Base-by-base conservation (phyloP, 805 yeast genomes). In the Metschnikowia aberdeeniae region DNA sequence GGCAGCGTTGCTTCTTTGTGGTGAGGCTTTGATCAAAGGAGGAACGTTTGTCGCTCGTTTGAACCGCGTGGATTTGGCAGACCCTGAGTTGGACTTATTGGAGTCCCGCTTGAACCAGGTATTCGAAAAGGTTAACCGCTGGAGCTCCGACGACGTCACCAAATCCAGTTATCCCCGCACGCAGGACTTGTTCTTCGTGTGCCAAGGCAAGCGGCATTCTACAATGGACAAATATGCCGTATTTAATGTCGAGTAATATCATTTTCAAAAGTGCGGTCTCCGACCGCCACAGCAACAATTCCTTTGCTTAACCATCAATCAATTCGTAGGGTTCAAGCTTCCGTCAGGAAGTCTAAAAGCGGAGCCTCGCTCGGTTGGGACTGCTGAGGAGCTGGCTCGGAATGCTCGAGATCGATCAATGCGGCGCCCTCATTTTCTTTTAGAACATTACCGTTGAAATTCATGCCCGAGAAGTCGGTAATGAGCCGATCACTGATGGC, bases 401-500 rank as follows among this genome's bases (percentile, higher is more conserved):
- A 31, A 22, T 42, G 45, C n/a, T 47, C 54, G 42, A 53, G 55
- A 42, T 52, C 55, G 39, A 53, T 53, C 51, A 53, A 52, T 40
- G 52, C 51, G 33, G 42, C 55, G 40, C 44, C 51, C 10, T 44
- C 30, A 10, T 31, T 20, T 39, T 39, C 42, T 39, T 31, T 9
- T 30, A 32, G 42, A 19, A n/a, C 36, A 31, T 27, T 34, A 6
- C 59, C 59, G 27, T 53, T 48, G 34, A 58, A 50, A 30, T 42
- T 46, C 51, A 58, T 49, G 5, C 43, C 51, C 14, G 54, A 38
- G 36, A 64, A 56, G 31, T 81, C 80, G 19, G 67, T 63, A 40
- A 70, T 58, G 44, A 90, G 70, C 64, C 92, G 77, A 9, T 77
- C 81, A 43, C 90, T 82, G 38, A 87, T 69, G 42, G 72, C 67